Evolutionary conservation across 441 rosid genomes (phyloP), one percentile per base, ranked within the genome.

Genomic region (Eutrema salsugineum): DNA sequence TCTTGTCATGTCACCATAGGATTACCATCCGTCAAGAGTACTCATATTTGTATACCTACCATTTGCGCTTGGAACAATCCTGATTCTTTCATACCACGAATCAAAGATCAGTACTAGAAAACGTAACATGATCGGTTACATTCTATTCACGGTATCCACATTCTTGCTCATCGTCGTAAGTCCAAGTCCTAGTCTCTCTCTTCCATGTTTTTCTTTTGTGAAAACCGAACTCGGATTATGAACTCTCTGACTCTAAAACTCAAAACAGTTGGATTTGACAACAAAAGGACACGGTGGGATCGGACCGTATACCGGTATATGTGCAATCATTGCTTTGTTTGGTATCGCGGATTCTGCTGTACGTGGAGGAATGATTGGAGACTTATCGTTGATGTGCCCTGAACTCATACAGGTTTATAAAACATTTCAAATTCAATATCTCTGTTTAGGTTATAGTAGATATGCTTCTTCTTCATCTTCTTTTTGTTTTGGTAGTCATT

Each of bases 41-140:
- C 90, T 92, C 47, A 78, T 90, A 38, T 90, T 92, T 57, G 89
- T 87, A 17, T 88, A 90, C 77, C 90, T 86, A 73, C 90, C 97
- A 30, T 90, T 88, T 63, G 93, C 88, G 14, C 59, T 86, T 32
- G 85, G 79, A 73, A 81, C 91, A 16, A 63, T 85, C 16, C 77
- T 82, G 4, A 51, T 84, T 30, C 82, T 92, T 35, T 61, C 72
- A 60, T 72, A 80, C 43, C 19, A 70, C 0, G 83, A 80, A 33
- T 70, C 81, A 12, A 73, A 49, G 49, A 50, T 77, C 16, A 75
- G 48, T 83, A 89, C 94, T 0, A 73, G 93, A 35, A 71, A 73
- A 39, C 72, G 83, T 11, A 80, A 64, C 73, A 36, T 77, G 17
- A 27, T 59, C 2, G 77, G 79, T 39, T 80, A 80, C 79, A 15